Evolutionary conservation across 306 rosid genomes (phyloP).

Genomic region (Cucurbita ficifolia): DNA sequence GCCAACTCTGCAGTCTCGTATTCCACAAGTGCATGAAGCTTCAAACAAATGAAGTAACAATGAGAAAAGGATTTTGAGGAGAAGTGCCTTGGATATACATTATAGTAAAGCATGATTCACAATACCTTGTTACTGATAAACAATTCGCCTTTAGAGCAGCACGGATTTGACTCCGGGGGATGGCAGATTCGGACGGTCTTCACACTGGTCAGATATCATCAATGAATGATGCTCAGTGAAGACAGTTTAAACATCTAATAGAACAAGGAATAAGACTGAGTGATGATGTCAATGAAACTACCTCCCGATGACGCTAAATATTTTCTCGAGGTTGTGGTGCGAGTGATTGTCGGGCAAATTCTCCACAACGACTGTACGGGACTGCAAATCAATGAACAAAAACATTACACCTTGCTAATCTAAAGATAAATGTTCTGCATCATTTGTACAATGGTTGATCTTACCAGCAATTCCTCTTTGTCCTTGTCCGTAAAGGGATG

Average conservation of each 20-base stretch:
- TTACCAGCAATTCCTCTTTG: conserved; percentile 77
- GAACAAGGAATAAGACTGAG: background rate
- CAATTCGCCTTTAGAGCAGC: conserved; percentile 63
- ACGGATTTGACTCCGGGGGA: conserved; percentile 71
- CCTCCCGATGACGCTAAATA: conserved; percentile 77
- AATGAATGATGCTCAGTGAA: background rate
- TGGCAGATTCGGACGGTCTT: conserved; percentile 86
- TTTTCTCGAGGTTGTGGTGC: conserved; percentile 76
- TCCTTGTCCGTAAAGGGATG: conserved; percentile 67
- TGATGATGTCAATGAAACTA: conserved; percentile 13
- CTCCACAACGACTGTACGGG: conserved; percentile 78
- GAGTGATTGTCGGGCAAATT: conserved; percentile 97
- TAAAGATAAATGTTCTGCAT: background rate
- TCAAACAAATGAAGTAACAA: conserved; percentile 8
- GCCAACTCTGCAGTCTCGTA: conserved; percentile 49
- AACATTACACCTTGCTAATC: background rate
- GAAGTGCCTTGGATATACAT: background rate
- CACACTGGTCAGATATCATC: conserved; percentile 40
- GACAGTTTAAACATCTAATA: background rate
- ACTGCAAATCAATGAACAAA: conserved; percentile 31
- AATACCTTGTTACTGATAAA: conserved; percentile 77
- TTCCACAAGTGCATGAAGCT: conserved; percentile 96
- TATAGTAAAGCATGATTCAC: background rate
- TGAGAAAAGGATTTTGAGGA: background rate
- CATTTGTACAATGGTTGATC: background rate